These are phyloP conservation scores for Phylloporus scabripes DNA, from an alignment of 768 basidiomycete species.

Conservation along the genomic window DNA sequence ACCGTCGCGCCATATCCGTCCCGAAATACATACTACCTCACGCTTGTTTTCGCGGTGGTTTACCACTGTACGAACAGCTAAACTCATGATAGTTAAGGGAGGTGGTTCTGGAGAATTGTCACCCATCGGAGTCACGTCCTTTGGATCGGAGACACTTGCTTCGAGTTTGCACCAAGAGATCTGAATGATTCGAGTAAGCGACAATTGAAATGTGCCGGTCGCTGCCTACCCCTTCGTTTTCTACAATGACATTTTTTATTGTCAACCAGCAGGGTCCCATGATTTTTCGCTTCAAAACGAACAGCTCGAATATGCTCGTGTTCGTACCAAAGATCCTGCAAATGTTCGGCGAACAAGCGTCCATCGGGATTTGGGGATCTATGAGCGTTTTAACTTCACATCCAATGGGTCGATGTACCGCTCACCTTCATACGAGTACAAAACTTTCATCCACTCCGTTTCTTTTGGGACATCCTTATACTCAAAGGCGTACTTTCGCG, in stretches of 20 bases:
- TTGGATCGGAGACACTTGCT: constrained; percentile 75
- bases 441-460: constrained; percentile 90
- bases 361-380: constrained; percentile 54
- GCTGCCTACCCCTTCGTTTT: constrained; percentile 67
- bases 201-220: not conserved
- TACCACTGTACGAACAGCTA: constrained; percentile 84
- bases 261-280: constrained; percentile 99
- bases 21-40: constrained; percentile 85
- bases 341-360: constrained; percentile 78
- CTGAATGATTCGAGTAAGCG: constrained; percentile 36
- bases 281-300: constrained; percentile 93
- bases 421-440: constrained; percentile 84
- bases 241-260: constrained; percentile 70
- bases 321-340: constrained; percentile 85
- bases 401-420: not conserved
- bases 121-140: constrained; percentile 78
- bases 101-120: constrained; percentile 77
- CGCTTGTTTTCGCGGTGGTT: constrained; percentile 92
- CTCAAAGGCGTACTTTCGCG: constrained; percentile 89
- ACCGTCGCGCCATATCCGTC: constrained; percentile 79
- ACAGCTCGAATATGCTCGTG: constrained; percentile 86
- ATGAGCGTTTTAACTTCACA: not conserved
- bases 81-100: constrained; percentile 84
- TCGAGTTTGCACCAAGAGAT: constrained; percentile 98
- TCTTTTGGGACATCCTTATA: constrained; percentile 65